Evolutionary conservation across 306 rosid genomes (phyloP).

Genomic region (Ziziphus jujuba): DNA sequence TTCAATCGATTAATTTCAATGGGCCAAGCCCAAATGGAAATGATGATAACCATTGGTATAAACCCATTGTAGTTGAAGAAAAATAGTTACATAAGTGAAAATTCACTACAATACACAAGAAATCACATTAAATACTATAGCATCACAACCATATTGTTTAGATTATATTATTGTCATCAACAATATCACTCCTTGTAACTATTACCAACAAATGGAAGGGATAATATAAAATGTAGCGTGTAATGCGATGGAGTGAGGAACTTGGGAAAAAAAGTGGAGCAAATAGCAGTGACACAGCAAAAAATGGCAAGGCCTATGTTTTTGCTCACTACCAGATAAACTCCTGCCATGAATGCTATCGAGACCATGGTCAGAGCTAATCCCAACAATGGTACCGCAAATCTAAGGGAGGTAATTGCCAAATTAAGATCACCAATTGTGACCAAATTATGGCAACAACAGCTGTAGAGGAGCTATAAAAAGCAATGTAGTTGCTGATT

Average conservation of each 20-base stretch:
- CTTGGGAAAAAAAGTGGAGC: background rate
- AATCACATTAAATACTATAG: no score
- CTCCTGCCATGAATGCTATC: slow-evolving; percentile 35
- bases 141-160: no score
- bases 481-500: slow-evolving; percentile 28
- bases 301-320: slow-evolving; percentile 26
- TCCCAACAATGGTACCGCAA: slow-evolving; percentile 29
- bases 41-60: no score
- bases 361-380: slow-evolving; percentile 20
- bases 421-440: slow-evolving; percentile 14
- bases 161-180: background rate
- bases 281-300: no score
- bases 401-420: background rate
- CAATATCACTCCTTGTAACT: background rate
- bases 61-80: no score
- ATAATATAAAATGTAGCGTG: slow-evolving; percentile 14
- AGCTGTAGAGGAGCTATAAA: slow-evolving; percentile 23
- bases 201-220: background rate
- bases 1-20: no score
- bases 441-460: slow-evolving; percentile 38
- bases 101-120: no score
- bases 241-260: background rate
- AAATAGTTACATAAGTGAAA: no score
- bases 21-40: no score
- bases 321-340: slow-evolving; percentile 21